Evolutionary conservation across 106 monocot species (phyloP).

Genomic region (Acanthochlamys bracteata): DNA sequence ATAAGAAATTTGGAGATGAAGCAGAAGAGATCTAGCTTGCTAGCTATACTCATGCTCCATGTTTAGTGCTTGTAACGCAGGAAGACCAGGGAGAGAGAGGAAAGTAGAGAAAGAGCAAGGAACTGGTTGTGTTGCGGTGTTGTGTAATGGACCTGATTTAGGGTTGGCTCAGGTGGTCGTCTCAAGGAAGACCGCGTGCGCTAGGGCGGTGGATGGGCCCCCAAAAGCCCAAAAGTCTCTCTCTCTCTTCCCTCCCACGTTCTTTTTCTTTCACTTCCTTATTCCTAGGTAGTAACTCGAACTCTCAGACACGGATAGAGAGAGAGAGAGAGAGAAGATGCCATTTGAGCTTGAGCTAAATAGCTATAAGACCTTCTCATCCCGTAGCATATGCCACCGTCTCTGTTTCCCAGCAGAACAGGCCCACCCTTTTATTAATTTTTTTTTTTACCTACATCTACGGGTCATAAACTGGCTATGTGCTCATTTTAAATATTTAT

Average conservation of each 20-base stretch:
- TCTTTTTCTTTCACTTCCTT: not conserved
- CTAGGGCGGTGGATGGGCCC: slow-evolving; percentile 8
- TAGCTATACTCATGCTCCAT: too few species aligned
- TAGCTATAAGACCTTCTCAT: not conserved
- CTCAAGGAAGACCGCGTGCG: slow-evolving; percentile 4
- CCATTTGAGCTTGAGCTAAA: not conserved
- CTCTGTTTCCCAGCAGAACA: not conserved
- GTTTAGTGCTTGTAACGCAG: too few species aligned
- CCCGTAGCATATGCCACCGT: not conserved
- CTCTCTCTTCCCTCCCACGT: not conserved
- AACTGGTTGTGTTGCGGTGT: not conserved
- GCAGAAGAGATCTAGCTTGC: too few species aligned
- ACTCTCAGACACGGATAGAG: not conserved
- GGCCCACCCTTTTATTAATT: not conserved
- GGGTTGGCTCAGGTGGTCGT: not conserved
- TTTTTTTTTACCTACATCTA: too few species aligned
- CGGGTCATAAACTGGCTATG: too few species aligned
- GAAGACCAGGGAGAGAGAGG: not conserved
- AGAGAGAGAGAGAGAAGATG: not conserved
- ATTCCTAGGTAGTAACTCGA: not conserved
- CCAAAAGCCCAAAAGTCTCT: not conserved
- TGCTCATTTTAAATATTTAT: too few species aligned
- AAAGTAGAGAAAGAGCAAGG: not conserved
- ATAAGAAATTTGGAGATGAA: too few species aligned
- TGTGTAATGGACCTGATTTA: not conserved